Percentiles rank a stretch among this genome's conserved stretches.
Evolutionary conservation across 306 rosid species (phyloP).

Genomic region (Quercus engelmannii): DNA sequence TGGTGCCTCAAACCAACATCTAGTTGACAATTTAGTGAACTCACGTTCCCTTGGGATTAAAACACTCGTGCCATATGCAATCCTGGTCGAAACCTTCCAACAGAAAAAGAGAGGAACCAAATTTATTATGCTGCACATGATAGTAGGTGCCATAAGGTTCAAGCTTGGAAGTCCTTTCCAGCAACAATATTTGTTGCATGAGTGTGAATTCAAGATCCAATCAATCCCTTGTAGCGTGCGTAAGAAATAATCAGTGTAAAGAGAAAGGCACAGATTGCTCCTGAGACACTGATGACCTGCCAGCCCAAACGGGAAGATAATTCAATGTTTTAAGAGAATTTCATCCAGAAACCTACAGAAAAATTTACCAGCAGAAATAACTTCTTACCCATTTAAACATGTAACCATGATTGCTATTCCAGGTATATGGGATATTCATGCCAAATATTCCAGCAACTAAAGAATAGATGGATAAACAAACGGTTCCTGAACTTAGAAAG

Average conservation of each 20-base stretch:
- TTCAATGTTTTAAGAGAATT: not conserved
- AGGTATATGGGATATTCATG: constrained; percentile 61
- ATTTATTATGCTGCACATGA: not conserved
- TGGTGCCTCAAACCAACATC: not conserved
- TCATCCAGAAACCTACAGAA: not conserved
- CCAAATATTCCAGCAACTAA: constrained; percentile 66
- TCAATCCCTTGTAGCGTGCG: constrained; percentile 68
- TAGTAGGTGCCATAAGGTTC: not conserved
- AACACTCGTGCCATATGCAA: not conserved
- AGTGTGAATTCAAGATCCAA: constrained; percentile 44
- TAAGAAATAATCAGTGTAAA: constrained; percentile 37
- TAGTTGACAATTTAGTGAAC: not conserved
- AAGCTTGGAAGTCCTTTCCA: constrained; percentile 1
- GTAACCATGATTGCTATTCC: constrained; percentile 44
- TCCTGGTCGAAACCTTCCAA: not conserved
- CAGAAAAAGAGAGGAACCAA: not conserved
- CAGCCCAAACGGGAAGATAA: constrained; percentile 1
- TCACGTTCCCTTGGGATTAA: not conserved
- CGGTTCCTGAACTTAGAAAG: constrained; percentile 58
- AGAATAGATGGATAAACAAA: constrained; percentile 49
- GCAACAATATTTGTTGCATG: not conserved
- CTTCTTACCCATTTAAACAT: constrained; percentile 77
- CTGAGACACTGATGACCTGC: constrained; percentile 55
- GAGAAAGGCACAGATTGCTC: constrained; percentile 13
- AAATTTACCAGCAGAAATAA: not conserved